Conservation (phyloP, 140 eudicot species). For the Flaveria floridana region DNA sequence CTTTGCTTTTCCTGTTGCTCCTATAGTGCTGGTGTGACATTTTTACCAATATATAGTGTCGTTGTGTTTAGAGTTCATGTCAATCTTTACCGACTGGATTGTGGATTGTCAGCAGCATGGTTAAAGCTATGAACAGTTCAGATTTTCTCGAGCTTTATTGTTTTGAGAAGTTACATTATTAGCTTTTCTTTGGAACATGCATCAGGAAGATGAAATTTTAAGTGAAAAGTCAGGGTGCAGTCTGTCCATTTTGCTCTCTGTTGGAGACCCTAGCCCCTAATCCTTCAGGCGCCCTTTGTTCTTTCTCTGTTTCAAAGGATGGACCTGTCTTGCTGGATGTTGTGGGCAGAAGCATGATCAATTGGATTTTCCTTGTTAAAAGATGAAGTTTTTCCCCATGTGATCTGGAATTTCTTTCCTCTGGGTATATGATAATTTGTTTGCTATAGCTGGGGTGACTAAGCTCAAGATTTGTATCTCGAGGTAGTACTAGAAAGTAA, state of each 20-base stretch:
- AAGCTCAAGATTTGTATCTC: conserved; percentile 27
- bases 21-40: conserved; percentile 30
- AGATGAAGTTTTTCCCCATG: conserved; percentile 19
- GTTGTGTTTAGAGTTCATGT: conserved; percentile 51
- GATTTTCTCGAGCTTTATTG: conserved; percentile 32
- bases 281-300: conserved; percentile 14
- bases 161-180: conserved; percentile 32
- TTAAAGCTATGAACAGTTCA: conserved; percentile 43
- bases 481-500: conserved; percentile 29
- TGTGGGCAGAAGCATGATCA: conserved; percentile 19
- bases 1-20: conserved; percentile 14
- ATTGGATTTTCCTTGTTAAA: conserved; percentile 22
- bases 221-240: conserved; percentile 18
- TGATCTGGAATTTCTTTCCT: conserved; percentile 9
- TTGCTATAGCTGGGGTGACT: conserved; percentile 20
- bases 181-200: conserved; percentile 34
- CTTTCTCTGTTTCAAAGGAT: conserved; percentile 20
- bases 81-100: conserved; percentile 52
- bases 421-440: conserved; percentile 15
- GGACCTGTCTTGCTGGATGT: conserved; percentile 18
- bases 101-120: conserved; percentile 63
- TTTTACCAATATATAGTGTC: conserved; percentile 37
- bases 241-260: conserved; percentile 25
- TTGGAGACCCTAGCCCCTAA: conserved; percentile 25
- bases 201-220: conserved; percentile 29